These are phyloP conservation scores for Helotiales sp. DNA, from an alignment of 2,329 filamentous ascomycete genomes.

Conservation along the genomic window DNA sequence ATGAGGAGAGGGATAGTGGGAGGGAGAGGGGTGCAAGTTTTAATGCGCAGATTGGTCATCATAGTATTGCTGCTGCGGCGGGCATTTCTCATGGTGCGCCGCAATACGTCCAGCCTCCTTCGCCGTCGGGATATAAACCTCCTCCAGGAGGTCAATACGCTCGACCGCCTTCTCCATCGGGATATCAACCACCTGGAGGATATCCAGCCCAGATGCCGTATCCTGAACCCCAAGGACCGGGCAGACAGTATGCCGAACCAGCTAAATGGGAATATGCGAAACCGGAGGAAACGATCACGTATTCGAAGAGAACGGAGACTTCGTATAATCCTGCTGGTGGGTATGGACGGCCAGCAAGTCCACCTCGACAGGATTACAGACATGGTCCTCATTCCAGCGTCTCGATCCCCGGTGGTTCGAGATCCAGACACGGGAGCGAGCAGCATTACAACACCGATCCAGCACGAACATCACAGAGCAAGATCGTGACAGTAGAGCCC, in stretches of 20 bases:
- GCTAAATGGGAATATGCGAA: slow-evolving; percentile 47
- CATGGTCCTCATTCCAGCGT: slow-evolving; percentile 8
- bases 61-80: slow-evolving; percentile 34
- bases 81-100: slow-evolving; percentile 32
- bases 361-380: slow-evolving; percentile 22
- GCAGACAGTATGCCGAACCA: slow-evolving; percentile 40
- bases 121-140: slow-evolving; percentile 11
- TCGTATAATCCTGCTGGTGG: slow-evolving; percentile 24
- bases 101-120: slow-evolving; percentile 26
- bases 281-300: slow-evolving; percentile 44
- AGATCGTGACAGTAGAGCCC: slow-evolving; percentile 41
- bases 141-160: slow-evolving; percentile 35
- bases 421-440: slow-evolving; percentile 8
- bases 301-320: slow-evolving; percentile 40
- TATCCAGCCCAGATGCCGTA: slow-evolving; percentile 16
- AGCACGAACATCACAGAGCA: slow-evolving; percentile 29
- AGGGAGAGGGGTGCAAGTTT: slow-evolving; percentile 37
- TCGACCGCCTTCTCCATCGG: slow-evolving; percentile 33
- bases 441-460: slow-evolving; percentile 13
- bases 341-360: slow-evolving; percentile 27
- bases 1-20: slow-evolving; percentile 30
- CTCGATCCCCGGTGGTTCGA: slow-evolving; percentile 5
- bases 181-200: slow-evolving; percentile 14
- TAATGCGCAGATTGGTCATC: slow-evolving; percentile 35
- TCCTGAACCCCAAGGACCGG: slow-evolving; percentile 10